These are phyloP conservation scores for Rhizopus sp. DNA, from an alignment of 371 early-diverging fungal genomes.

Conservation along the genomic window DNA sequence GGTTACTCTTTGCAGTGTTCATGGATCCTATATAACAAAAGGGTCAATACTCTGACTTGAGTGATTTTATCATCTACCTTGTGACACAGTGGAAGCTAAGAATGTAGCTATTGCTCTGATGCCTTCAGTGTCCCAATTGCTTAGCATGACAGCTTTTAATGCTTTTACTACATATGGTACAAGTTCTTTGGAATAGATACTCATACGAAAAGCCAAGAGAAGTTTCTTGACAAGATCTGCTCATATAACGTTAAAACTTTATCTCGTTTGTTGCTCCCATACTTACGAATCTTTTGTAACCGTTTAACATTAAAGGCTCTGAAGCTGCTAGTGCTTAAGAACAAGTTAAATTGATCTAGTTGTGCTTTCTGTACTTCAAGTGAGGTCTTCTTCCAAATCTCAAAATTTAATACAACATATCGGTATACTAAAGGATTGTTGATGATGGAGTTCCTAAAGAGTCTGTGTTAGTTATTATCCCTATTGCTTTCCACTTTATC, in stretches of 20 bases:
- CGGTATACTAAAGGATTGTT: conserved; percentile 70
- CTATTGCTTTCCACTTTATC: conserved; percentile 6
- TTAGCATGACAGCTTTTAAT: conserved; percentile 58
- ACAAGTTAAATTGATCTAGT: conserved; percentile 65
- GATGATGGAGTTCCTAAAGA: conserved; percentile 58
- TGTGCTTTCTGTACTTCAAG: conserved; percentile 63
- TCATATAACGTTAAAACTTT: background rate
- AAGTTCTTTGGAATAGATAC: conserved; percentile 60
- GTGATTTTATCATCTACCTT: conserved; percentile 32
- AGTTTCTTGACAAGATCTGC: conserved; percentile 66
- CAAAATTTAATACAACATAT: conserved; percentile 70
- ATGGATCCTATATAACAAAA: background rate
- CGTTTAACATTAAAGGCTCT: conserved; percentile 63
- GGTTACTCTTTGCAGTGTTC: background rate
- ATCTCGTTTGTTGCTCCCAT: background rate
- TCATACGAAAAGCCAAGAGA: conserved; percentile 61
- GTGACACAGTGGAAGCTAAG: conserved; percentile 67
- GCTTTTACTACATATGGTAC: conserved; percentile 57
- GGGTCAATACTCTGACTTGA: background rate
- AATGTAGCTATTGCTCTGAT: conserved; percentile 69
- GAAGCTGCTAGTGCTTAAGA: conserved; percentile 61
- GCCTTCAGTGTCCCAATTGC: conserved; percentile 66
- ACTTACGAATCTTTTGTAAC: conserved; percentile 65
- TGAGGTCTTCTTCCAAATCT: conserved; percentile 69
- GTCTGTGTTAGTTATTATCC: background rate